These are phyloP conservation scores for Pythium coloratum DNA, from an alignment of 352 stramenopile species.

Conservation along the genomic window DNA sequence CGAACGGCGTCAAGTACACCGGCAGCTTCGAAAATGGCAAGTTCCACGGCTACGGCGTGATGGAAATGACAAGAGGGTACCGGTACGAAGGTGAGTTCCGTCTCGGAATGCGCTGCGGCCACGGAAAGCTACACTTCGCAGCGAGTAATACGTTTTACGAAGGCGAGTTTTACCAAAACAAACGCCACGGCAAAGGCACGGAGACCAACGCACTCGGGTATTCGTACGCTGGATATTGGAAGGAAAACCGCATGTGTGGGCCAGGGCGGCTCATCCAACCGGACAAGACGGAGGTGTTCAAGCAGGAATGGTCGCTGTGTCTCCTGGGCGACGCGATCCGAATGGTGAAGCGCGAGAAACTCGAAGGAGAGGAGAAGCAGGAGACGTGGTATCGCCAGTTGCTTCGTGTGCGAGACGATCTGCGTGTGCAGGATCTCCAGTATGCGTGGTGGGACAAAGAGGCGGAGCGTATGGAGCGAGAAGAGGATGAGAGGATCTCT, in stretches of 20 bases:
- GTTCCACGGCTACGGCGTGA: constrained; percentile 65
- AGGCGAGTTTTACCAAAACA: constrained; percentile 66
- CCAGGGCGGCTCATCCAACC: constrained; percentile 45
- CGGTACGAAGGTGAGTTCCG: constrained; percentile 66
- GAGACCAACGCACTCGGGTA: constrained; percentile 67
- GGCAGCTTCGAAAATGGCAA: constrained; percentile 52
- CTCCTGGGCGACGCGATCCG: constrained; percentile 62
- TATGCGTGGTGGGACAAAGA: constrained; percentile 65
- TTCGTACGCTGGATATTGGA: constrained; percentile 53
- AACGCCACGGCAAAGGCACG: constrained; percentile 55
- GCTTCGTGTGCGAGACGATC: constrained; percentile 65
- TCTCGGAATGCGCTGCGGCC: constrained; percentile 41
- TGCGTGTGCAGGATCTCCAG: constrained; percentile 62
- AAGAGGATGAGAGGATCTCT: constrained; percentile 45
- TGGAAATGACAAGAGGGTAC: constrained; percentile 50
- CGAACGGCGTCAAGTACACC: constrained; percentile 70
- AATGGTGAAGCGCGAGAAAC: constrained; percentile 46
- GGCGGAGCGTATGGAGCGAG: constrained; percentile 41
- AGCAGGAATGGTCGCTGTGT: constrained; percentile 53
- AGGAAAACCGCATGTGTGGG: constrained; percentile 56
- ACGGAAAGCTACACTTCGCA: constrained; percentile 45
- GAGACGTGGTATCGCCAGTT: constrained; percentile 56
- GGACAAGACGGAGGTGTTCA: constrained; percentile 46
- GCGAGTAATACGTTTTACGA: constrained; percentile 54
- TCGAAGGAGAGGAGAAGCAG: constrained; percentile 20